Evolutionary conservation across 2,329 filamentous ascomycete species (phyloP).

Genomic region (Nannizziopsis barbatae): DNA sequence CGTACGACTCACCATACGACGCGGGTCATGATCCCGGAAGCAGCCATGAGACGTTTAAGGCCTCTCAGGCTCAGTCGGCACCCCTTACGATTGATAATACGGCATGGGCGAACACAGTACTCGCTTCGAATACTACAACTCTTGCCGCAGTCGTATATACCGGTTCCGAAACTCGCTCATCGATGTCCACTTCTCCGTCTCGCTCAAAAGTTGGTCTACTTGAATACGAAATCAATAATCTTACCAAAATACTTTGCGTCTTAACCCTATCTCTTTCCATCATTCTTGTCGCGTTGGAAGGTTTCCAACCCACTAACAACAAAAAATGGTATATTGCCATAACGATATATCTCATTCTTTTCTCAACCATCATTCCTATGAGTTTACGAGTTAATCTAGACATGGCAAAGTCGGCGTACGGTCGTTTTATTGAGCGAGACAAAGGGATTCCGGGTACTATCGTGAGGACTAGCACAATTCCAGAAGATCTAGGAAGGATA

Average conservation of each 20-base stretch:
- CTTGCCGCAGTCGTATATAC: constrained; percentile 90
- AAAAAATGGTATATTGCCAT: constrained; percentile 85
- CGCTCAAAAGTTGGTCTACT: constrained; percentile 87
- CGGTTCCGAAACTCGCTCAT: constrained; percentile 83
- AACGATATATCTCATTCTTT: constrained; percentile 93
- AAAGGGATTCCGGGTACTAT: constrained; percentile 82
- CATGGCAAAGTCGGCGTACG: constrained; percentile 93
- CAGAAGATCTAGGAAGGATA: constrained; percentile 87
- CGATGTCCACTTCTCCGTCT: constrained; percentile 81
- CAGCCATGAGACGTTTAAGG: constrained; percentile 10
- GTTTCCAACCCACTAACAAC: constrained; percentile 50
- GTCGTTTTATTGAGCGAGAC: constrained; percentile 87
- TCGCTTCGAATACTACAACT: constrained; percentile 82
- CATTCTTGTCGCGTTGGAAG: constrained; percentile 75
- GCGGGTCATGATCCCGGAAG: constrained; percentile 11
- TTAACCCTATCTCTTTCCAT: constrained; percentile 79
- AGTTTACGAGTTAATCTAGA: constrained; percentile 93
- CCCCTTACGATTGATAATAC: constrained; percentile 91
- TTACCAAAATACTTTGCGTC: constrained; percentile 90
- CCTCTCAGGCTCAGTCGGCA: constrained; percentile 43
- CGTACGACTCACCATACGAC: constrained; percentile 36
- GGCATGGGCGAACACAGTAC: constrained; percentile 95
- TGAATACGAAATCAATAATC: constrained; percentile 90
- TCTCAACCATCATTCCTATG: constrained; percentile 98
- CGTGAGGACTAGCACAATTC: constrained; percentile 92